Evolutionary conservation across 2,329 filamentous ascomycete species (phyloP).

Genomic region (Graphilbum sp.): DNA sequence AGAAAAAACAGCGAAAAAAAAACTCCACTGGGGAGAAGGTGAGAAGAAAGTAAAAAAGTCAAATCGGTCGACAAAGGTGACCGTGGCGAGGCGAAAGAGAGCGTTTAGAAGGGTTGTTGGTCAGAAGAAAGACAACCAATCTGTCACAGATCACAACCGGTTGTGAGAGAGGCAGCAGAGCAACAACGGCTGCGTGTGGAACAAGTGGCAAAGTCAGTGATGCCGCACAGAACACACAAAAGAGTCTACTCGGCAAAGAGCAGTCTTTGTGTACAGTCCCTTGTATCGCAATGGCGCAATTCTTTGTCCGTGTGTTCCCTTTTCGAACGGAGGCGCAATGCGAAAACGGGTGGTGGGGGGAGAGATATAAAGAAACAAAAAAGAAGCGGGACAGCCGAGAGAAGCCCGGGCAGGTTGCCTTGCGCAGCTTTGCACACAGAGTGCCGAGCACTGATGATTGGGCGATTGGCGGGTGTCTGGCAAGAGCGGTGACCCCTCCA

Average conservation of each 20-base stretch:
- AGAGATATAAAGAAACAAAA: not conserved
- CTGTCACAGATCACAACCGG: conserved; percentile 8
- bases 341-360: not conserved
- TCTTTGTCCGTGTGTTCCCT: conserved; percentile 2
- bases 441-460: too few species aligned
- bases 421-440: too few species aligned
- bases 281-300: too few species aligned
- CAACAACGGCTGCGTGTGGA: too few species aligned
- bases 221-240: too few species aligned
- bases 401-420: too few species aligned
- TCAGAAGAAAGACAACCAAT: not conserved
- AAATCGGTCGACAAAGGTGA: not conserved
- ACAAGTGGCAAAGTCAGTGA: too few species aligned
- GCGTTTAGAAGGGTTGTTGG: not conserved
- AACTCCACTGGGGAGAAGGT: not conserved
- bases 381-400: conserved; percentile 1
- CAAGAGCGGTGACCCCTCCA: conserved; percentile 5
- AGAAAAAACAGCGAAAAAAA: not conserved
- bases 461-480: not conserved
- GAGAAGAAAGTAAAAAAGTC: not conserved
- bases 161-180: conserved; percentile 5
- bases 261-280: too few species aligned
- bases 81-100: conserved; percentile 1
- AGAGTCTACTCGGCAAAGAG: too few species aligned
- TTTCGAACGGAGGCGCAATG: conserved; percentile 1